Percentiles rank a stretch among this genome's conserved stretches.
These are phyloP conservation scores for Haplosporangium gracile DNA, from an alignment of 192 early-diverging fungal genomes.

Conservation along the genomic window DNA sequence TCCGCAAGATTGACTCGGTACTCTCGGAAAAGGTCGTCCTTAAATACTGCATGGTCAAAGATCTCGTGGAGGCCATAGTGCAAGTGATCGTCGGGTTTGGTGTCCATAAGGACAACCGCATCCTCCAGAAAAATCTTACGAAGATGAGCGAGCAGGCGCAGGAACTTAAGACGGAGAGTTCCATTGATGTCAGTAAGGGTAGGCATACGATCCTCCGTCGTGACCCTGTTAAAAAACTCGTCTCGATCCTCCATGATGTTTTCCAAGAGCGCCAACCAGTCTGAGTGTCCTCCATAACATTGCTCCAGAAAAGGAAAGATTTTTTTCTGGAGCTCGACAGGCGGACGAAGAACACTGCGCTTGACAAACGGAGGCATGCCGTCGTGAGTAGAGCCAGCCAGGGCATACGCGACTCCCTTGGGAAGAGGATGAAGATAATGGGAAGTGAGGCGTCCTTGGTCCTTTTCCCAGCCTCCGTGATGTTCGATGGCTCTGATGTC, in stretches of 20 bases:
- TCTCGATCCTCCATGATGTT: neutral
- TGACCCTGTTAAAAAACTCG: too few relatives aligned
- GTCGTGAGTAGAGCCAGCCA: neutral
- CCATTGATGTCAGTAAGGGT: neutral
- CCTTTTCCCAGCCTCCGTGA: neutral
- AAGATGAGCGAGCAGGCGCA: neutral
- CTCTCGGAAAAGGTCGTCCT: neutral
- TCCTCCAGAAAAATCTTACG: neutral
- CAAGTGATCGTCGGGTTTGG: neutral
- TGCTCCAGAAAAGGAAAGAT: neutral
- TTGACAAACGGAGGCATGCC: neutral
- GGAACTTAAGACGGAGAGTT: conserved; percentile 1
- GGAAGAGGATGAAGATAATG: conserved; percentile 8
- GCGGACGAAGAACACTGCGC: neutral
- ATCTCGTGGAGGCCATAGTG: neutral
- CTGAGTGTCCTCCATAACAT: neutral
- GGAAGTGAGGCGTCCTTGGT: neutral
- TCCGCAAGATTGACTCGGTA: too few relatives aligned
- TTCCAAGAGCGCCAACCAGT: neutral
- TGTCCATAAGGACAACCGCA: neutral
- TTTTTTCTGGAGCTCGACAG: neutral
- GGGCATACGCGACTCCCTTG: neutral
- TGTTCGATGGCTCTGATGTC: neutral
- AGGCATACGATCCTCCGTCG: too few relatives aligned
- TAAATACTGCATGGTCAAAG: conserved; percentile 2